Evolutionary conservation across 1,284 basidiomycete genomes (phyloP).

Genomic region (Tremellales sp.): DNA sequence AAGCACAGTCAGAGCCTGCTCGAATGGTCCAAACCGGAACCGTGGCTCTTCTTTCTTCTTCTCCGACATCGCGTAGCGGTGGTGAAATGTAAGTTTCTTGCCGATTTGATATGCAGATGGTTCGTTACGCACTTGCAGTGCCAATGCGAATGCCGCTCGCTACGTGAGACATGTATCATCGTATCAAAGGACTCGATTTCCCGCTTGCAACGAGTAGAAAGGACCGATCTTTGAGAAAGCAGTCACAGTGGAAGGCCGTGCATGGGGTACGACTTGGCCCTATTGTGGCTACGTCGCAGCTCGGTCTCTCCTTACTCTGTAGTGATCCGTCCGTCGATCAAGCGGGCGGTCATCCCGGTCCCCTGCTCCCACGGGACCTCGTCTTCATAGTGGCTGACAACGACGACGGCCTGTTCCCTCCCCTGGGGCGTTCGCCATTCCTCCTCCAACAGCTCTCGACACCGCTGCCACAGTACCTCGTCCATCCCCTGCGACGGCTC

Average conservation of each 20-base stretch:
- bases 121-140: too few relatives aligned
- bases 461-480: slow-evolving; percentile 64
- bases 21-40: slow-evolving; percentile 33
- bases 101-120: too few relatives aligned
- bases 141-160: too few relatives aligned
- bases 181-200: too few relatives aligned
- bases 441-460: slow-evolving; percentile 59
- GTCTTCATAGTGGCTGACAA: slow-evolving; percentile 83
- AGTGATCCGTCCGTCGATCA: background rate
- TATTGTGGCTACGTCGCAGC: background rate
- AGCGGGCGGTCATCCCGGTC: too few relatives aligned
- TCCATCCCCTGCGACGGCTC: slow-evolving; percentile 91
- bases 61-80: slow-evolving; percentile 9
- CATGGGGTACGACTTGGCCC: background rate
- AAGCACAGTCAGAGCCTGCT: slow-evolving; percentile 30
- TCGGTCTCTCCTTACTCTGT: background rate
- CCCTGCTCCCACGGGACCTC: slow-evolving; percentile 57
- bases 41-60: slow-evolving; percentile 17
- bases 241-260: too few relatives aligned
- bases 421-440: slow-evolving; percentile 48
- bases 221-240: too few relatives aligned
- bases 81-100: background rate
- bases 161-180: too few relatives aligned
- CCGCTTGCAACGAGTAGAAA: too few relatives aligned
- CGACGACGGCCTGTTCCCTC: slow-evolving; percentile 64